These are phyloP conservation scores for Corymbia maculata DNA, from an alignment of 345 rosid species.

Conservation along the genomic window DNA sequence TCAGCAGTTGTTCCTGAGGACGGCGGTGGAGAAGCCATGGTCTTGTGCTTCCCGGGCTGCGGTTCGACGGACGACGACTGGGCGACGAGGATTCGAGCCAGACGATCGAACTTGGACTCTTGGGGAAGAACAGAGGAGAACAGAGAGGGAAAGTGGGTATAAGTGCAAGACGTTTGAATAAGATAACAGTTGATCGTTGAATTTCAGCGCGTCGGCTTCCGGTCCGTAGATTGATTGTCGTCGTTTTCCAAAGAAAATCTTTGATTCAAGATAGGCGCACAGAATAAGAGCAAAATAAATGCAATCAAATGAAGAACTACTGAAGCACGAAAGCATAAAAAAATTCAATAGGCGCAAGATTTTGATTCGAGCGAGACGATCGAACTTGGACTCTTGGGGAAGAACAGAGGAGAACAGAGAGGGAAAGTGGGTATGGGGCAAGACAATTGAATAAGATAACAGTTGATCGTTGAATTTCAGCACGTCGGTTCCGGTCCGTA, in stretches of 20 bases:
- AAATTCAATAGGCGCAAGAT: too few relatives aligned
- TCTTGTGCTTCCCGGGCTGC: neutral
- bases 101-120: neutral
- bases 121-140: neutral
- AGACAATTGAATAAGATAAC: too few relatives aligned
- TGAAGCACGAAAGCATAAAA: neutral
- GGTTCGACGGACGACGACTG: neutral
- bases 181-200: neutral
- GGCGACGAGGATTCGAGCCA: neutral
- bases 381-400: neutral
- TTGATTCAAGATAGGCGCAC: neutral
- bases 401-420: constrained; percentile 10
- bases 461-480: too few relatives aligned
- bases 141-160: constrained; percentile 16
- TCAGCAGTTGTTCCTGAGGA: neutral
- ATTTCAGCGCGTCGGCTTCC: neutral
- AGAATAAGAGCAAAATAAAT: neutral
- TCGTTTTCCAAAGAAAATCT: neutral
- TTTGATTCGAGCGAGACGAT: neutral
- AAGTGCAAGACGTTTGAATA: neutral
- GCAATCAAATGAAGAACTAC: neutral
- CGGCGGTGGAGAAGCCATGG: constrained; percentile 44
- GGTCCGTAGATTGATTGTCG: too few relatives aligned
- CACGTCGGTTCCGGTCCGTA: too few relatives aligned
- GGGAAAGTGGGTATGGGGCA: constrained; percentile 9